Conservation (phyloP, 345 rosid genomes). For the Eucalyptus guilfoylei region DNA sequence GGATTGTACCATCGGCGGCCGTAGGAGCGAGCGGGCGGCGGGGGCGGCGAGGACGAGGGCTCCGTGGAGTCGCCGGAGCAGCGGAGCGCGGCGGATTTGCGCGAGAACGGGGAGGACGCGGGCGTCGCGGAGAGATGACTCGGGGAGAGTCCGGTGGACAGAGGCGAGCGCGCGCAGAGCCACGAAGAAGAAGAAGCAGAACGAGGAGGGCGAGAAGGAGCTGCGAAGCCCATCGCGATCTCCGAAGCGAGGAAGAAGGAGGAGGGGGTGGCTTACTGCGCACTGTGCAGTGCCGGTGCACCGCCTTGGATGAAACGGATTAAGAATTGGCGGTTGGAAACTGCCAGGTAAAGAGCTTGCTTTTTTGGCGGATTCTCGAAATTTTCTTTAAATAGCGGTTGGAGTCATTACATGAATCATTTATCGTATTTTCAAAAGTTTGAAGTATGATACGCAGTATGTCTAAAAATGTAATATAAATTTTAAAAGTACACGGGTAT, state of each 20-base stretch:
- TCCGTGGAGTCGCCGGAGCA: constrained; percentile 14
- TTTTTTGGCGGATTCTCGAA: neutral
- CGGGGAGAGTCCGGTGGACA: neutral
- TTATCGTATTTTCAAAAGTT: neutral
- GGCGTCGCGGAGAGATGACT: neutral
- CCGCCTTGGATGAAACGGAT: neutral
- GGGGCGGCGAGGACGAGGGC: neutral
- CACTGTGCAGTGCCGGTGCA: neutral
- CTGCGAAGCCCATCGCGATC: neutral
- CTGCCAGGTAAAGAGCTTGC: neutral
- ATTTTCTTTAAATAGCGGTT: neutral
- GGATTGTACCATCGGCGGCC: constrained; percentile 29
- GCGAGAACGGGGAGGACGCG: neutral
- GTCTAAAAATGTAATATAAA: neutral
- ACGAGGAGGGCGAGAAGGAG: neutral
- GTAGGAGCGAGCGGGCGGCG: constrained; percentile 15
- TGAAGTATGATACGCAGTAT: neutral
- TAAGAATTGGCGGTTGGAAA: neutral
- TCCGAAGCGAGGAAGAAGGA: neutral
- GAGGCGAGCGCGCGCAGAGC: neutral
- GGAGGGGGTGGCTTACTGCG: neutral
- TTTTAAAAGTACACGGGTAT: rapidly evolving
- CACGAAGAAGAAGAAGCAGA: neutral
- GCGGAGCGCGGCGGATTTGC: neutral
- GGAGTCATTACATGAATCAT: neutral